Evolutionary conservation across 2,329 filamentous ascomycete genomes (phyloP), one percentile per base, ranked within the genome.

Genomic region (Bipolaris oryzae): DNA sequence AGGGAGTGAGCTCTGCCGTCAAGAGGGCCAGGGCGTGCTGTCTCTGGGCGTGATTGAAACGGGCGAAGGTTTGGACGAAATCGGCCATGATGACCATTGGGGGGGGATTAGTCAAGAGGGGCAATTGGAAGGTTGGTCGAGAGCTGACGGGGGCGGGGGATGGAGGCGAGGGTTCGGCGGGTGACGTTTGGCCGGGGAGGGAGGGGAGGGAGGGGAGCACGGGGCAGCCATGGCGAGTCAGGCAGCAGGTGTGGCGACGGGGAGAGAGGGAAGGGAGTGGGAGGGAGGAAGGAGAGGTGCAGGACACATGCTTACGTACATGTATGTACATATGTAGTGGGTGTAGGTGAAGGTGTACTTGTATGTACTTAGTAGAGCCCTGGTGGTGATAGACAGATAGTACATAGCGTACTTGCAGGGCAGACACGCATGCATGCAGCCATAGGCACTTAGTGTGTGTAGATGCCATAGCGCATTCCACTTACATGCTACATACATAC

Each of bases 1-100:
- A 60, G 1, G 68, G 62, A 11, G 63, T 70, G 28, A 77, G 45
- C 33, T 71, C 55, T 16, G 53, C 9, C 31, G 68, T 41, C 11
- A 76, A 60, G 28, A 63, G 64, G 7, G 58, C 57, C 18, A 77
- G 61, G 16, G 67, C 73, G 21, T 61, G 33, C 37, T 34, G 55
- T 37, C 68, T 64, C 41, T 60, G 42, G 45, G 53, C 18, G 56
- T 52, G 15, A 28, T 50, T 57, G 41, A 69, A 46, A 21, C 38
- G 49, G 35, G 55, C 53, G 49, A 74, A 74, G 9, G 61, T 64
- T 1, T 59, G 21, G 20, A 66, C 45, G 41, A 67, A 57, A 45
- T 44, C 43, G 45, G 53, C 50, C 23, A 53, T 21, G 54, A 60
- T 53, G 25, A 28, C 25, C 25, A 28, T 28, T n/a, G n/a, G n/a